Evolutionary conservation across 805 yeast species (phyloP).

Genomic region (Lipomyces starkeyi): DNA sequence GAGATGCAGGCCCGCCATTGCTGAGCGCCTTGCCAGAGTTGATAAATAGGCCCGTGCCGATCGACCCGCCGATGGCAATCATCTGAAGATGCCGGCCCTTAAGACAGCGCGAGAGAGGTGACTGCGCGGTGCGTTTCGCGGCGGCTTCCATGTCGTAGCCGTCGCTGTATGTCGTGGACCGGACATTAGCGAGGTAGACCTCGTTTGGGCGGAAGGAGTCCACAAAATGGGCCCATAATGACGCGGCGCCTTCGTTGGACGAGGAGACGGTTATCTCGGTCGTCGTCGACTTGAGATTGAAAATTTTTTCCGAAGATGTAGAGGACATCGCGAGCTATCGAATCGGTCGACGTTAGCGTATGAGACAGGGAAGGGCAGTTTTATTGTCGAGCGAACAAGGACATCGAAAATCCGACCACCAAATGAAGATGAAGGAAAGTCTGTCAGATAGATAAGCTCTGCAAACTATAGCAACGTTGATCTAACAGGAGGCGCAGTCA

Average conservation of each 20-base stretch:
- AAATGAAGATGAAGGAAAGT: too few relatives aligned
- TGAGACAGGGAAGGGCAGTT: not conserved
- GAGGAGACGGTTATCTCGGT: not conserved
- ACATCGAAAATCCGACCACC: not conserved
- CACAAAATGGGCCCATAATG: slow-evolving; percentile 24
- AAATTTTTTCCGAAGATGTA: not conserved
- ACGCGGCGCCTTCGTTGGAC: slow-evolving; percentile 18
- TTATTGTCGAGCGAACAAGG: not conserved
- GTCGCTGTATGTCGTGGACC: slow-evolving; percentile 15
- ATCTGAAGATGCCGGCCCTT: slow-evolving; percentile 52
- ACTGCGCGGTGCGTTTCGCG: slow-evolving; percentile 48
- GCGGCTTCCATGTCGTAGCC: slow-evolving; percentile 34
- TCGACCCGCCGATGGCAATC: slow-evolving; percentile 85
- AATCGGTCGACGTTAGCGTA: not conserved
- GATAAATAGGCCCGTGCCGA: slow-evolving; percentile 75
- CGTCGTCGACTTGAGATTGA: not conserved
- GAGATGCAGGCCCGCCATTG: slow-evolving; percentile 59
- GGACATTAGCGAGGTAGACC: slow-evolving; percentile 25
- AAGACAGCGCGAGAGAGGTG: slow-evolving; percentile 59
- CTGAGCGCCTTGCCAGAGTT: slow-evolving; percentile 48
- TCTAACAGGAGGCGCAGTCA: not conserved
- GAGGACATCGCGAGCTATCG: not conserved
- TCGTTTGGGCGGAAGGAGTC: slow-evolving; percentile 39
- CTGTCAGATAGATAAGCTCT: not conserved
- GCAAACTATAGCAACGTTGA: not conserved